Base-by-base conservation (phyloP, 2,329 filamentous ascomycete genomes). In the Cryphonectria naterciae region DNA sequence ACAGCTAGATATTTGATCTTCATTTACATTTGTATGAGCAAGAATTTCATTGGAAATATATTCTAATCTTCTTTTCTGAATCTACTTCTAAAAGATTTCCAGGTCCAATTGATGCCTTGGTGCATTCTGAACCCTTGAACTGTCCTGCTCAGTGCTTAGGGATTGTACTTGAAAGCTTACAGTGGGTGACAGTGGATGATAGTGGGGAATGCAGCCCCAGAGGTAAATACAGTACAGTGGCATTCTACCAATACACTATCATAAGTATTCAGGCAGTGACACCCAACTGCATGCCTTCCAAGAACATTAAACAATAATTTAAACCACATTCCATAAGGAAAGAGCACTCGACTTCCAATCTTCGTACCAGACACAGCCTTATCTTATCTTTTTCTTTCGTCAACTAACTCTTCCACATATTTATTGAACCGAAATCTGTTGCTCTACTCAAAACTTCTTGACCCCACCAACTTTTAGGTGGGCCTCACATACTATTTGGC, bases 401-500 rank as follows among this genome's bases (percentile, higher is more conserved):
- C 46, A 49, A 49, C 6, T 11, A n/a, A 49, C 41, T 15, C 17
- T 49, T 19, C 46, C 19, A 56, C n/a, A 13, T 32, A 3, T 32
- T 32, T 32, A 32, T 25, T 15, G 52, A 15, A 56, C n/a, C 28
- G 10, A 56, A 58, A 17, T 25, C 49, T 28, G 1, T 32, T 5
- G 11, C 10, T 32, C 25, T 2, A 7, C n/a, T 46, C 43, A 32
- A 52, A 35, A 7, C 19, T 28, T 4, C 37, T 28, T n/a, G 39
- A 37, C 62, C 62, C 62, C 39, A 46, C 63, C 41, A 65, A 65
- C n/a, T 65, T 65, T 65, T 65, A 52, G 63, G 63, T 49, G 63
- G 63, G 63, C 41, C 63, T 43, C n/a, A 13, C 35, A 41, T 22
- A 11, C 58, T 60, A 60, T 32, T 39, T 22, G 8, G 15, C 25